A percentile compares a stretch with the other conserved stretches of the same genome.
Evolutionary conservation across 2,329 filamentous ascomycete genomes (phyloP).

Genomic region (Phialophora tarda): DNA sequence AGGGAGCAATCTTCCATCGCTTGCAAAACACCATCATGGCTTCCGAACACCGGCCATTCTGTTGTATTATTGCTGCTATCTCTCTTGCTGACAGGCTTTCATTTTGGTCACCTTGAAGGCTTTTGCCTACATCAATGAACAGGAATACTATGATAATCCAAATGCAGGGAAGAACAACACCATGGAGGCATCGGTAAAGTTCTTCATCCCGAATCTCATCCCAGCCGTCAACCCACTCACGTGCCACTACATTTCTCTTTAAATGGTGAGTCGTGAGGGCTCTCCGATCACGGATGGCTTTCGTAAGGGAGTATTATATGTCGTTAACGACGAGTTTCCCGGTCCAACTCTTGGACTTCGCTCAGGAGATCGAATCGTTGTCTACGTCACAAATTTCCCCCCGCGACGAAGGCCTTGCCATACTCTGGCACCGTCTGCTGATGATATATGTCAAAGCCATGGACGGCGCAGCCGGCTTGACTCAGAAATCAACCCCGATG

Average conservation of each 20-base stretch:
- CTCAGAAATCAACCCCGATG: constrained; percentile 70
- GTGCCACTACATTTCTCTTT: constrained; percentile 44
- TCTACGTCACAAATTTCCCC: constrained; percentile 51
- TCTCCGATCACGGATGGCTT: constrained; percentile 56
- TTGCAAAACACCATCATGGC: not conserved
- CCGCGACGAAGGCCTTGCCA: constrained; percentile 46
- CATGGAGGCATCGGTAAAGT: not conserved
- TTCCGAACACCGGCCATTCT: not conserved
- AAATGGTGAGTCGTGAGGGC: constrained; percentile 52
- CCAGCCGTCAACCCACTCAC: constrained; percentile 30
- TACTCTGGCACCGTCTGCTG: constrained; percentile 79
- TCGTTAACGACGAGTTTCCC: constrained; percentile 58
- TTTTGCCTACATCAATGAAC: not conserved
- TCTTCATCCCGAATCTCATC: not conserved
- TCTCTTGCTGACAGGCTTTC: not conserved
- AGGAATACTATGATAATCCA: not conserved
- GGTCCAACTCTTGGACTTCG: constrained; percentile 58
- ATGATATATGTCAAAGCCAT: constrained; percentile 76
- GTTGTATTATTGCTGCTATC: not conserved
- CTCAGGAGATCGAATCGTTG: constrained; percentile 53
- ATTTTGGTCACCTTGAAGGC: not conserved
- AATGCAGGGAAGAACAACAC: not conserved
- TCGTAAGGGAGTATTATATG: constrained; percentile 55
- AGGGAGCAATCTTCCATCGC: not conserved
- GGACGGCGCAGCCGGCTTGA: constrained; percentile 72